These are phyloP conservation scores for Mycena alexandri DNA, from an alignment of 768 basidiomycete species.

Conservation along the genomic window DNA sequence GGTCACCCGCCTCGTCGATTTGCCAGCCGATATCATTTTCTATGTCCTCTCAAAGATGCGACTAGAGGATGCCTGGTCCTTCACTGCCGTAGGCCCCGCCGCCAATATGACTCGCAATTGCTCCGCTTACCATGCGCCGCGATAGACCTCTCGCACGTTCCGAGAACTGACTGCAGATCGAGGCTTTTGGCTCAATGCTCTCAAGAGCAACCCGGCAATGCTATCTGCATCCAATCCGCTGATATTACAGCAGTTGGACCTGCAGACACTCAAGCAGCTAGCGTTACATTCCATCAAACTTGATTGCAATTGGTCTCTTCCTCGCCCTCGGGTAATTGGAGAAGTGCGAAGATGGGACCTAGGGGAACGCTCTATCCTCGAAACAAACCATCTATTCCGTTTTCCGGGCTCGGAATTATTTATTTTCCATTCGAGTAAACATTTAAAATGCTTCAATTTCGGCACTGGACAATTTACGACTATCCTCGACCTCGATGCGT, in stretches of 20 bases:
- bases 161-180: slow-evolving; percentile 16
- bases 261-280: slow-evolving; percentile 12
- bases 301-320: slow-evolving; percentile 27
- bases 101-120: too few species aligned
- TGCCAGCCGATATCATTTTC: slow-evolving; percentile 25
- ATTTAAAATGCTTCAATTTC: slow-evolving; percentile 28
- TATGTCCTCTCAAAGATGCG: slow-evolving; percentile 11
- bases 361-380: slow-evolving; percentile 24
- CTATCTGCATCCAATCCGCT: slow-evolving; percentile 17
- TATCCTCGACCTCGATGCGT: slow-evolving; percentile 27
- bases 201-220: slow-evolving; percentile 15
- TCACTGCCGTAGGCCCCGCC: slow-evolving; percentile 20
- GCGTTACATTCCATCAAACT: slow-evolving; percentile 7
- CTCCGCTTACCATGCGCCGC: too few species aligned
- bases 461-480: slow-evolving; percentile 14
- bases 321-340: slow-evolving; percentile 25
- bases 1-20: slow-evolving; percentile 9
- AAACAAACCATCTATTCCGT: slow-evolving; percentile 29
- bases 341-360: slow-evolving; percentile 17
- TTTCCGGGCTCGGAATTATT: slow-evolving; percentile 31
- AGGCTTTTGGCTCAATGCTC: slow-evolving; percentile 29
- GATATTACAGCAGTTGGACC: slow-evolving; percentile 14
- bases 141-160: slow-evolving; percentile 23
- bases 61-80: slow-evolving; percentile 18
- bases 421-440: slow-evolving; percentile 28